Conservation (phyloP, 2,329 filamentous ascomycete species). For the Clathrospora elynae region DNA sequence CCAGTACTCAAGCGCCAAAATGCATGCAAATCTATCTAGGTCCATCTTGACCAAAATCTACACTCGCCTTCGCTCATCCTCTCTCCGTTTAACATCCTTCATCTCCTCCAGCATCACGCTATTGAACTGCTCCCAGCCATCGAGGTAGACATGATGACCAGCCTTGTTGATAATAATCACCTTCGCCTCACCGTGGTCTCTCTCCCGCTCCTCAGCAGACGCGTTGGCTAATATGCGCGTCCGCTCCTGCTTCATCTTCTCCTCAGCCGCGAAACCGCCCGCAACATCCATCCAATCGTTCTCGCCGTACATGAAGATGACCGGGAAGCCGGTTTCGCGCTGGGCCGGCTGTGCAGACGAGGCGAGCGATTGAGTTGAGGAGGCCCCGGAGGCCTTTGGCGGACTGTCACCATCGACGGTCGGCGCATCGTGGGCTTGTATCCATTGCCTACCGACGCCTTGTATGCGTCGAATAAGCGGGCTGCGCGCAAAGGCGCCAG, state of each 20-base stretch:
- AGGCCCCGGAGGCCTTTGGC: constrained; percentile 7
- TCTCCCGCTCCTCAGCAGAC: constrained; percentile 68
- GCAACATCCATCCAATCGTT: constrained; percentile 98
- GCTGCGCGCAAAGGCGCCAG: constrained; percentile 86
- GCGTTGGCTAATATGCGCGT: constrained; percentile 64
- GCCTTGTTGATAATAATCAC: constrained; percentile 77
- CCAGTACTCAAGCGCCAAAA: not conserved
- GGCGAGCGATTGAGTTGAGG: not conserved
- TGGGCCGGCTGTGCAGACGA: constrained; percentile 20
- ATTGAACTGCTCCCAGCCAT: constrained; percentile 74
- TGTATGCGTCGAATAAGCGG: constrained; percentile 88
- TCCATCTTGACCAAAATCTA: not conserved
- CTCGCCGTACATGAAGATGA: constrained; percentile 95
- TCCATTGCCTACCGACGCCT: constrained; percentile 76
- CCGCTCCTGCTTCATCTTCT: constrained; percentile 75
- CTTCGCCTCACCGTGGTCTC: constrained; percentile 80
- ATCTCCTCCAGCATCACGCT: constrained; percentile 68
- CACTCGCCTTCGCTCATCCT: constrained; percentile 22
- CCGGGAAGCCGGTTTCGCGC: constrained; percentile 72
- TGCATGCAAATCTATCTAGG: constrained; percentile 8
- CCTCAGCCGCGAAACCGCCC: constrained; percentile 78
- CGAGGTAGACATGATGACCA: constrained; percentile 74
- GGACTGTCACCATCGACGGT: constrained; percentile 34
- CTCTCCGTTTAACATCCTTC: constrained; percentile 61
- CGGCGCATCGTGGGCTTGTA: constrained; percentile 37